phyloP scores from a whole-genome alignment of 352 stramenopile genomes.

The Pythium sukuiense region DNA sequence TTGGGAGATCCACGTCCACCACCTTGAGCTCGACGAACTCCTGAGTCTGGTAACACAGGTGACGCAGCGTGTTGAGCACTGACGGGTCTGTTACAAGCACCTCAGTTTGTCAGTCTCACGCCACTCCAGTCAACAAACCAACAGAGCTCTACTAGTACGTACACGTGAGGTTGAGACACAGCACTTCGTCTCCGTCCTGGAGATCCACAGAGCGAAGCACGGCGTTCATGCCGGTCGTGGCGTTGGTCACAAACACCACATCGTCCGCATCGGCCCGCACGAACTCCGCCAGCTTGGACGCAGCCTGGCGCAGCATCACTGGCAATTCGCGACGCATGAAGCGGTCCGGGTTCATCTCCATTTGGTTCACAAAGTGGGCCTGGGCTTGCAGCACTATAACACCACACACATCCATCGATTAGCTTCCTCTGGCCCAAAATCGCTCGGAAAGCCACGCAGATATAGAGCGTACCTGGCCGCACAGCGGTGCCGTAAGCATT shows the following conservation, averaged over 20 bases:
- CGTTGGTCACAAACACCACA: slow-evolving; percentile 86
- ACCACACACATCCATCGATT: background rate
- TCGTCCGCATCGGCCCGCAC: slow-evolving; percentile 74
- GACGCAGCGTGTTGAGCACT: slow-evolving; percentile 80
- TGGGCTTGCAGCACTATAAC: slow-evolving; percentile 70
- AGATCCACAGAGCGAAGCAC: slow-evolving; percentile 84
- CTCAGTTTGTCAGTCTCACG: background rate
- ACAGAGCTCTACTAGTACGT: slow-evolving; percentile 19
- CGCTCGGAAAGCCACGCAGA: too few relatives aligned
- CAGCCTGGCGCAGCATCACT: slow-evolving; percentile 59
- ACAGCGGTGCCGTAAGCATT: slow-evolving; percentile 77
- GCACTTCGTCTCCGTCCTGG: slow-evolving; percentile 85
- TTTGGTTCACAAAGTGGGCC: slow-evolving; percentile 84
- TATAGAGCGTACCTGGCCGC: slow-evolving; percentile 39
- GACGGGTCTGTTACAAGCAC: slow-evolving; percentile 52
- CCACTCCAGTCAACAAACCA: background rate
- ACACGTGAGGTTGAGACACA: slow-evolving; percentile 89
- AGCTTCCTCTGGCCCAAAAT: too few relatives aligned
- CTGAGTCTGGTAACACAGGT: slow-evolving; percentile 86
- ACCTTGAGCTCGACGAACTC: slow-evolving; percentile 89
- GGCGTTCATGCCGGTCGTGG: slow-evolving; percentile 82
- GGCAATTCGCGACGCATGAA: slow-evolving; percentile 76
- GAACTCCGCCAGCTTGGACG: slow-evolving; percentile 62
- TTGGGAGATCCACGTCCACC: slow-evolving; percentile 72
- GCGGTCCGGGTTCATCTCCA: slow-evolving; percentile 86